phyloP scores from a whole-genome alignment of 2,329 filamentous ascomycete species.

The Leptographium radiaticola region DNA sequence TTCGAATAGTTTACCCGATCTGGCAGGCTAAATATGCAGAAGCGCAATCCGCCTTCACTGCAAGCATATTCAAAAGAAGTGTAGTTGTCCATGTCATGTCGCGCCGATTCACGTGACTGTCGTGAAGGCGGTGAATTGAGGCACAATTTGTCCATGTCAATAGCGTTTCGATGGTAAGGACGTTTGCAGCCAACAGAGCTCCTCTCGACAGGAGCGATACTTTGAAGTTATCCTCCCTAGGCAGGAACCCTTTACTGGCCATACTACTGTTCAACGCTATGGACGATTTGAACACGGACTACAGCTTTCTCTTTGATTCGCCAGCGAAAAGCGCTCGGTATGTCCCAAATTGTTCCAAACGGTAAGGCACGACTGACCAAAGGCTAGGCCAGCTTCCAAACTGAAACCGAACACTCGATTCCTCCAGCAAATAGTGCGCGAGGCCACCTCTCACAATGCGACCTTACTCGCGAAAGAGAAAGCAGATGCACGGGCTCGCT shows the following conservation, averaged over 20 bases:
- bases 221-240: background rate
- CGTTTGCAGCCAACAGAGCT: no score
- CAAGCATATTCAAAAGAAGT: no score
- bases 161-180: background rate
- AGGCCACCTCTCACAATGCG: conserved; percentile 81
- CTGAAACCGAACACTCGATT: conserved; percentile 90
- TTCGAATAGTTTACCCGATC: no score
- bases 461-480: conserved; percentile 74
- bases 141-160: background rate
- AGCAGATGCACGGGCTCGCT: conserved; percentile 59
- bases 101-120: no score
- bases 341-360: background rate
- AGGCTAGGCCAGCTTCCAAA: conserved; percentile 45
- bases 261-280: background rate
- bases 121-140: background rate
- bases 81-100: no score
- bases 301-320: conserved; percentile 7
- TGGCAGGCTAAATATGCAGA: no score
- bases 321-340: background rate
- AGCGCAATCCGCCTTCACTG: no score
- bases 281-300: conserved; percentile 7
- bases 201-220: no score
- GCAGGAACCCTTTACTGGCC: background rate
- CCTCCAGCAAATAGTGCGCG: conserved; percentile 73
- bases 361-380: background rate